A percentile compares a stretch with the other conserved stretches of the same genome.
Conservation (phyloP, 108 stramenopile genomes). For the Aurantiochytrium sp. region DNA sequence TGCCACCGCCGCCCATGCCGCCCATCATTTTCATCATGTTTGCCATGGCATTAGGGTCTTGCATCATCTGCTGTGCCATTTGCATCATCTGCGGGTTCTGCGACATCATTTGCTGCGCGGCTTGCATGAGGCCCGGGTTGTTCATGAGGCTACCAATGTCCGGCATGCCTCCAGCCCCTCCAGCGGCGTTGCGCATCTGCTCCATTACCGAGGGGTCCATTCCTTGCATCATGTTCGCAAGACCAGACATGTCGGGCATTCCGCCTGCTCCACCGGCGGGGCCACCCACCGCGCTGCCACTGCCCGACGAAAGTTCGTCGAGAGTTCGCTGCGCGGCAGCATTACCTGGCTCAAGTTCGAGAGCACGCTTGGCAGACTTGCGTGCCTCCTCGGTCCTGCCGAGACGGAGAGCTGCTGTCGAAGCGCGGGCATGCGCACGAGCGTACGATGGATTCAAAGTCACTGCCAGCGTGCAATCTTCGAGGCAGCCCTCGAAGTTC, state of each 20-base stretch:
- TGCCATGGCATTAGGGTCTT: neutral
- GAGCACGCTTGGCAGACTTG: neutral
- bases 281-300: neutral
- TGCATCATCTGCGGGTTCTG: slow-evolving; percentile 18
- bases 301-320: neutral
- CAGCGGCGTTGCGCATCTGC: neutral
- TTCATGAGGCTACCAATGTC: slow-evolving; percentile 1
- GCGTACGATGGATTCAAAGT: neutral
- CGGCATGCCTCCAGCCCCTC: neutral
- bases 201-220: neutral
- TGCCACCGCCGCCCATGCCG: neutral
- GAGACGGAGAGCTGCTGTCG: neutral
- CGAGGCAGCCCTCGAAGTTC: neutral
- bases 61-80: slow-evolving; percentile 18
- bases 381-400: neutral
- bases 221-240: neutral
- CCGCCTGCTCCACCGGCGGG: neutral
- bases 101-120: neutral
- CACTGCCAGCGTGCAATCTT: neutral
- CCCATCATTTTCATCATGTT: slow-evolving; percentile 10
- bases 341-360: neutral
- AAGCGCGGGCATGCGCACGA: neutral
- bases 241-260: neutral
- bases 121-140: slow-evolving; percentile 12
- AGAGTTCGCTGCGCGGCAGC: neutral